Conservation (phyloP, 345 rosid species). For the Mercurialis annua region DNA sequence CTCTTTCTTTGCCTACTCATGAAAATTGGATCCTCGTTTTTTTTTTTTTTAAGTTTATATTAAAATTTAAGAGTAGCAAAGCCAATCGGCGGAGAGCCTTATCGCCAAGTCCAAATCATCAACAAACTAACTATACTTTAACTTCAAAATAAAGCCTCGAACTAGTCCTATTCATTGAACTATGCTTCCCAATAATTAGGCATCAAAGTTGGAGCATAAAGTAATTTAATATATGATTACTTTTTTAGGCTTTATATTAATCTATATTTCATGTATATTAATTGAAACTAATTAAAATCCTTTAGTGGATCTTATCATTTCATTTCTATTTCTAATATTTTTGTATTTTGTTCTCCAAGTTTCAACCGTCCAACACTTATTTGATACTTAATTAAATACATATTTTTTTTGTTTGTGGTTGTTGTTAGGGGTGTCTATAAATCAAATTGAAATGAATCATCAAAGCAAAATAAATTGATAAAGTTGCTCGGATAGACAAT, state of each 20-base stretch:
- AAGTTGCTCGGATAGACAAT: no score
- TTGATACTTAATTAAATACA: no score
- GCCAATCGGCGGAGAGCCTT: conserved; percentile 18
- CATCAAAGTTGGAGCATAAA: neutral
- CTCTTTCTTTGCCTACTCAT: conserved; percentile 3
- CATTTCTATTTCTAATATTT: no score
- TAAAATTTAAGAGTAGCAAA: neutral
- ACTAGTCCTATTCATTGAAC: neutral
- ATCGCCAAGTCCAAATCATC: conserved; percentile 22
- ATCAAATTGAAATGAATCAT: no score
- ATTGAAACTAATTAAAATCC: neutral
- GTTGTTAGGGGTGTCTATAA: no score
- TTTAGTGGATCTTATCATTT: neutral
- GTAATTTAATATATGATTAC: neutral
- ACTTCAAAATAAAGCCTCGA: conserved; percentile 29
- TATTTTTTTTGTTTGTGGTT: no score
- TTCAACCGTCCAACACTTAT: no score
- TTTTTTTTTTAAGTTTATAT: neutral
- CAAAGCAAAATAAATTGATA: no score
- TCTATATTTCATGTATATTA: neutral
- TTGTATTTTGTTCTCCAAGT: neutral
- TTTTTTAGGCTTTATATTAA: neutral
- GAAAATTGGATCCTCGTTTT: conserved; percentile 4
- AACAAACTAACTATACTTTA: conserved; percentile 25
- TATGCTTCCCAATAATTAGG: neutral